A percentile compares a stretch with the other conserved stretches of the same genome.
Conservation (phyloP, 805 yeast genomes). For the Yamadazyma sp. region DNA sequence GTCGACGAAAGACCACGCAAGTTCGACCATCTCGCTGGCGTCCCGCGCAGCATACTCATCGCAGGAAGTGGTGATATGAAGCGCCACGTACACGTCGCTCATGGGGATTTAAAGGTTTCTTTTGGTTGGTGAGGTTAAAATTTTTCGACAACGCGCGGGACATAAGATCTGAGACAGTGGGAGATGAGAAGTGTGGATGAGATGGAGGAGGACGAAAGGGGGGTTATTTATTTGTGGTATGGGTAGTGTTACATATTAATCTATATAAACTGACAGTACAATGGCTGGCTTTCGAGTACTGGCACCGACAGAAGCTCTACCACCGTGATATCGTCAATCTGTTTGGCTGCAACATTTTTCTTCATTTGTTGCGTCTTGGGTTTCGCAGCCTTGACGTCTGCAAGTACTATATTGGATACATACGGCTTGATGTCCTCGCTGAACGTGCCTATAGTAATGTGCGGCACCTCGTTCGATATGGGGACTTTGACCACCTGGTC, state of each 20-base stretch:
- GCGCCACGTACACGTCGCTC: slow-evolving; percentile 59
- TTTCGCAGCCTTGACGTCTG: slow-evolving; percentile 1
- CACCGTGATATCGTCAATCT: background rate
- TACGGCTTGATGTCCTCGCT: slow-evolving; percentile 13
- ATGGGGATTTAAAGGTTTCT: too few species aligned
- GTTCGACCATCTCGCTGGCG: slow-evolving; percentile 62
- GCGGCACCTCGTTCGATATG: slow-evolving; percentile 7
- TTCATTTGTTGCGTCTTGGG: too few species aligned
- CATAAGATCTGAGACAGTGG: too few species aligned
- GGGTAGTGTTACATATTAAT: background rate
- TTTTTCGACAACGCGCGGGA: too few species aligned
- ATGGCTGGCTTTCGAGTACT: background rate
- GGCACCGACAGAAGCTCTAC: too few species aligned
- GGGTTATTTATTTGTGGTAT: background rate
- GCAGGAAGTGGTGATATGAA: slow-evolving; percentile 63
- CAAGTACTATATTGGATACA: slow-evolving; percentile 11
- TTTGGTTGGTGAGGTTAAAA: background rate
- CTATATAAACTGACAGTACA: slow-evolving; percentile 2
- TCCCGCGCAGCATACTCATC: slow-evolving; percentile 69
- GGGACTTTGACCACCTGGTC: slow-evolving; percentile 5
- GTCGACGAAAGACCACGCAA: slow-evolving; percentile 67
- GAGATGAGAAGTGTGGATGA: too few species aligned
- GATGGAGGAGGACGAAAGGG: too few species aligned
- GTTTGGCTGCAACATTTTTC: too few species aligned
- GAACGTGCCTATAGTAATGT: slow-evolving; percentile 16